phyloP scores from a whole-genome alignment of 2,329 filamentous ascomycete species.

The Nemania abortiva region DNA sequence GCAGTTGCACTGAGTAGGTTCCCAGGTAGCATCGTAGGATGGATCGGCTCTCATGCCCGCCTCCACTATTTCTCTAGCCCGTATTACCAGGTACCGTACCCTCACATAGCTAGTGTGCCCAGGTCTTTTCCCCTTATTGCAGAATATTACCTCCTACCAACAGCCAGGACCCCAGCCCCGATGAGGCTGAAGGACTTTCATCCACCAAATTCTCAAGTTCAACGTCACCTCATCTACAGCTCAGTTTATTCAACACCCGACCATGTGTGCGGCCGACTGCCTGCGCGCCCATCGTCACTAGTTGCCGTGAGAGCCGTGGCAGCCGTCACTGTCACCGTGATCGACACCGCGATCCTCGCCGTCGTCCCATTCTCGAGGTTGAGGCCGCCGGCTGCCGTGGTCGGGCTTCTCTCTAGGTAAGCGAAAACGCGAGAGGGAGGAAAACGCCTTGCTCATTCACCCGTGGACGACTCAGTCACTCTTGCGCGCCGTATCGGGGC shows the following conservation, averaged over 20 bases:
- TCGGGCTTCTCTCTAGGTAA: conserved; percentile 10
- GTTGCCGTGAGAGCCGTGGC: conserved; percentile 22
- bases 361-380: conserved; percentile 8
- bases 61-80: conserved; percentile 25
- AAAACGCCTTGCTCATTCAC: conserved; percentile 20
- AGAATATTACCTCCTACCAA: conserved; percentile 5
- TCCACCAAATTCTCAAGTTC: conserved; percentile 42
- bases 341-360: neutral
- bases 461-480: neutral
- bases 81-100: neutral
- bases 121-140: neutral
- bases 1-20: no score
- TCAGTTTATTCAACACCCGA: conserved; percentile 27
- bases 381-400: conserved; percentile 34
- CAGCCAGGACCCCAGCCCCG: conserved; percentile 31
- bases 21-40: neutral
- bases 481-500: conserved; percentile 1
- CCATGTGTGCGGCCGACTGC: conserved; percentile 34
- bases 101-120: no score
- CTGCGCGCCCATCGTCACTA: conserved; percentile 30
- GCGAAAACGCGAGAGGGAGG: conserved; percentile 6
- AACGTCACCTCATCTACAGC: conserved; percentile 44
- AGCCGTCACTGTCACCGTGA: conserved; percentile 21
- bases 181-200: conserved; percentile 48
- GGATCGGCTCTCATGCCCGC: conserved; percentile 10